Evolutionary conservation across 2,329 filamentous ascomycete genomes (phyloP).

Genomic region (Aspergillus quadricinctus): DNA sequence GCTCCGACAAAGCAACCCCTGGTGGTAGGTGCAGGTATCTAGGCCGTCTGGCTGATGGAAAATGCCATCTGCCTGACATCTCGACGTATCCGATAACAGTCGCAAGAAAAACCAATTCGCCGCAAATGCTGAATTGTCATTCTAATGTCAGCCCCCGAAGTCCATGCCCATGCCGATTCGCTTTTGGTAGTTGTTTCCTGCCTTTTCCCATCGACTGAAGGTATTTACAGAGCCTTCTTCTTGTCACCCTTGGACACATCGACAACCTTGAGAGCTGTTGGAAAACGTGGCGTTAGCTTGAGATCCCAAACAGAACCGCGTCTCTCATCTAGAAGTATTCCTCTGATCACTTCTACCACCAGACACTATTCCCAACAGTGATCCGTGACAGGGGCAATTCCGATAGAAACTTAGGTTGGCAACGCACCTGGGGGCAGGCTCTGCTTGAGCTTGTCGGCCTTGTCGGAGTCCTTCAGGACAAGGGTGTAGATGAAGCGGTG

Average conservation of each 20-base stretch:
- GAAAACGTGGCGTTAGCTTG: slow-evolving; percentile 18
- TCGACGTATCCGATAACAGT: slow-evolving; percentile 19
- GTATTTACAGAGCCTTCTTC: slow-evolving; percentile 44
- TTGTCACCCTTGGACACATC: slow-evolving; percentile 43
- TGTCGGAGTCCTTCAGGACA: slow-evolving; percentile 96
- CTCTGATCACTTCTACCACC: not conserved
- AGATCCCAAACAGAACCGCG: not conserved
- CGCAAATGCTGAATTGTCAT: slow-evolving; percentile 8
- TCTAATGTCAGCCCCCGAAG: slow-evolving; percentile 30
- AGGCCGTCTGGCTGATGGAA: slow-evolving; percentile 26
- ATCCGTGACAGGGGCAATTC: not conserved
- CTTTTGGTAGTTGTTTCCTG: slow-evolving; percentile 27
- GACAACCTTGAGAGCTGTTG: slow-evolving; percentile 41
- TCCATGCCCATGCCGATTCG: slow-evolving; percentile 21
- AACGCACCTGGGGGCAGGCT: slow-evolving; percentile 90
- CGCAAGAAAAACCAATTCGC: slow-evolving; percentile 22
- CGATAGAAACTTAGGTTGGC: slow-evolving; percentile 2
- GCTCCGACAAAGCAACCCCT: slow-evolving; percentile 28
- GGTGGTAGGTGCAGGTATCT: slow-evolving; percentile 25
- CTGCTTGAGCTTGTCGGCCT: slow-evolving; percentile 99
- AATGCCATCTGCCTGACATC: slow-evolving; percentile 9
- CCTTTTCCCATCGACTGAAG: slow-evolving; percentile 21
- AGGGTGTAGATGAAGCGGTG: slow-evolving; percentile 94
- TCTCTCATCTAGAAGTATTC: not conserved
- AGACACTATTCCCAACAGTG: not conserved